Evolutionary conservation across 2,329 filamentous ascomycete genomes (phyloP), one percentile per base, ranked within the genome.

Genomic region (Pestalotiopsis sp.): DNA sequence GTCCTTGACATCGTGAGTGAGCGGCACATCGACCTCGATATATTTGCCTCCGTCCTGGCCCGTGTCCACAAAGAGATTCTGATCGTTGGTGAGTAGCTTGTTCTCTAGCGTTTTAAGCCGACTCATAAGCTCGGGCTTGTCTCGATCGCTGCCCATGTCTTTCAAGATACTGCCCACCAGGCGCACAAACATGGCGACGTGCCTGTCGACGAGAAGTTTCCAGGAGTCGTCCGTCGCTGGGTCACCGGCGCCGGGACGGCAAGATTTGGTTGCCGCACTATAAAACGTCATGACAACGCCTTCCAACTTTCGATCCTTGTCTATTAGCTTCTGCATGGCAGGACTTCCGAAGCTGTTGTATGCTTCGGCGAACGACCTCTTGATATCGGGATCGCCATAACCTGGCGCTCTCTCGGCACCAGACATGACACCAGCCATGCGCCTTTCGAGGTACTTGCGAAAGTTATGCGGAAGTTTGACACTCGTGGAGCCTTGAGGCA

Each of bases 201-300:
- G 96, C 67, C 95, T 90, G 80, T 99, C 96, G 20, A 97, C 94
- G 81, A 98, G 90, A 69, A 92, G 85, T 82, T 96, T 97, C 93
- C 94, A 98, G 66, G 89, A 89, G 78, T 97, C 94, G 79, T 98
- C 95, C 61, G 92, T 92, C 0, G 90, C 86, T 0, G 88, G 81
- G 80, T 93, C 93, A 66, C 92, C 88, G 79, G 41, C 39, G 66
- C 92, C 88, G 79, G 94, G 74, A 74, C 93, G 80, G 76, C 97
- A 87, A 71, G 97, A 95, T 79, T 97, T 97, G 61, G 94, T 97
- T 6, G 96, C 95, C 71, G 94, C 92, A 1, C 95, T 97, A 82
- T 97, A 98, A 85, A 99, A 98, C 72, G 98, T 98, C 74, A 99
- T 86, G 65, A 99, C 90, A 65, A 98, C 84, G 72, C 97, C 95